phyloP scores from a whole-genome alignment of 805 yeast genomes.

The Lachancea sp. region DNA sequence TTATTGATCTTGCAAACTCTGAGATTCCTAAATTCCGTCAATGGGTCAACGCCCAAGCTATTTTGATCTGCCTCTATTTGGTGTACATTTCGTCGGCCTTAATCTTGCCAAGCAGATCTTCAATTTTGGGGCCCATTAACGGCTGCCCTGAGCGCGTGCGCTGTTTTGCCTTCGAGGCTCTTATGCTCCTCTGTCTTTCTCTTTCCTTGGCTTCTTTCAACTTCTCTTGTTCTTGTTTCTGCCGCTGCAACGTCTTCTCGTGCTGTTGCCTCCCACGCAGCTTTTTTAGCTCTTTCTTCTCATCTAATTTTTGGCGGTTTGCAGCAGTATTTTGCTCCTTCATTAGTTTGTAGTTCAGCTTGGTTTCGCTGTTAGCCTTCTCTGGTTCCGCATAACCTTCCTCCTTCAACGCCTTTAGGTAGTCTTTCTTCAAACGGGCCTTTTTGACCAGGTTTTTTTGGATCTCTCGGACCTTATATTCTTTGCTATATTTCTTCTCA shows the following conservation, averaged over 20 bases:
- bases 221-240: slow-evolving; percentile 37
- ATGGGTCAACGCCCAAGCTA: too few relatives aligned
- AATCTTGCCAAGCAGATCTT: slow-evolving; percentile 69
- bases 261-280: slow-evolving; percentile 32
- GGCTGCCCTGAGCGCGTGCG: slow-evolving; percentile 81
- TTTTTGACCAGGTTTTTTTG: slow-evolving; percentile 70
- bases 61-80: slow-evolving; percentile 1
- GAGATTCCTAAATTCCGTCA: too few relatives aligned
- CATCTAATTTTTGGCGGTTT: slow-evolving; percentile 29
- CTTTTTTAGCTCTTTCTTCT: slow-evolving; percentile 33
- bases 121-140: slow-evolving; percentile 82
- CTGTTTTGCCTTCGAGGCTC: slow-evolving; percentile 40
- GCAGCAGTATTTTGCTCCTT: slow-evolving; percentile 20
- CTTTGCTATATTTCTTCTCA: slow-evolving; percentile 33
- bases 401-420: slow-evolving; percentile 68
- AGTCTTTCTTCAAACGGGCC: slow-evolving; percentile 73
- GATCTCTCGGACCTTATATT: slow-evolving; percentile 52
- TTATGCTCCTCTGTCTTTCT: slow-evolving; percentile 38
- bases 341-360: slow-evolving; percentile 16
- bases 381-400: slow-evolving; percentile 58
- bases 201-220: slow-evolving; percentile 35
- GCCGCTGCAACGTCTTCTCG: slow-evolving; percentile 33
- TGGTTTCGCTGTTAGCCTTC: slow-evolving; percentile 20
- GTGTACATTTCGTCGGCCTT: slow-evolving; percentile 41
- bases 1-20: too few relatives aligned